Conservation (phyloP, 768 basidiomycete species). For the Hortiboletus flavorubellus region DNA sequence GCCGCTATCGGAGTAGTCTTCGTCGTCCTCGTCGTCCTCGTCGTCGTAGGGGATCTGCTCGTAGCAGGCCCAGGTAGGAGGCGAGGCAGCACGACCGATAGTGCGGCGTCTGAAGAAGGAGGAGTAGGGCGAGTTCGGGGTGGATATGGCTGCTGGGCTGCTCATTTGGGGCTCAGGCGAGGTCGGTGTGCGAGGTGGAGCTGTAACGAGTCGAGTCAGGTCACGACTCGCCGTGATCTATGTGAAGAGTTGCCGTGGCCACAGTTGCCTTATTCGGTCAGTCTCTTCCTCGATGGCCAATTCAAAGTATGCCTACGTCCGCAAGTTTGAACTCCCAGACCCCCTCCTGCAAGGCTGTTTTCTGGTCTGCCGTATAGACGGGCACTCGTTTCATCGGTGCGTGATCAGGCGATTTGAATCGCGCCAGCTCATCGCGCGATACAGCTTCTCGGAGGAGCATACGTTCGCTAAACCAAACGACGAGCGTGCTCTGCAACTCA, state of each 20-base stretch:
- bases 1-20: constrained; percentile 53
- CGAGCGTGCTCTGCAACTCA: constrained; percentile 75
- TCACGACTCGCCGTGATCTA: constrained; percentile 4
- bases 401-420: constrained; percentile 9
- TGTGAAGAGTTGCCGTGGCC: constrained; percentile 18
- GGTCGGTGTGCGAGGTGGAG: background rate
- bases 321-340: constrained; percentile 86
- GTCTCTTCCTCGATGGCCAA: constrained; percentile 65
- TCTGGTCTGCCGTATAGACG: constrained; percentile 85
- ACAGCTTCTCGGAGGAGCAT: constrained; percentile 83
- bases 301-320: constrained; percentile 90
- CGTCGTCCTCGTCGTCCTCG: constrained; percentile 53
- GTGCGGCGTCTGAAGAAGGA: constrained; percentile 58
- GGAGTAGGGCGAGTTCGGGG: constrained; percentile 19
- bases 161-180: constrained; percentile 11
- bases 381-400: constrained; percentile 91
- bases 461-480: constrained; percentile 91
- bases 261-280: constrained; percentile 18
- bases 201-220: background rate
- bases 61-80: constrained; percentile 87
- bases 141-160: constrained; percentile 19
- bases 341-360: constrained; percentile 78
- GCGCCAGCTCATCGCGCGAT: background rate
- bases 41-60: constrained; percentile 79
- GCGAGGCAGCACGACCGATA: constrained; percentile 77